A percentile compares a stretch with the other conserved stretches of the same genome.
Evolutionary conservation across 176 grass and related monocot genomes (phyloP).

Genomic region (Melocanna baccifera): DNA sequence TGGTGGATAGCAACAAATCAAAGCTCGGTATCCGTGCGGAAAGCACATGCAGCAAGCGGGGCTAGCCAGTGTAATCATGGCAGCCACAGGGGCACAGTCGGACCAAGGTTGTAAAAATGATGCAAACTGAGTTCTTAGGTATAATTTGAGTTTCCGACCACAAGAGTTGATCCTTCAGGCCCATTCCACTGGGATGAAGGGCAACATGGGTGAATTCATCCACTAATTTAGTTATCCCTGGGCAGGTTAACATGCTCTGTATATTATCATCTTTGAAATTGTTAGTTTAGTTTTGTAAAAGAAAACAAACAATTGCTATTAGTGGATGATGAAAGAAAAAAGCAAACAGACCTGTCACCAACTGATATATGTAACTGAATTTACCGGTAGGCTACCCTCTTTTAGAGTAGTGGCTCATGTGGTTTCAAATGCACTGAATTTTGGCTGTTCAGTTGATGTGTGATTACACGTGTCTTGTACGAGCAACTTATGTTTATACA

Average conservation of each 20-base stretch:
- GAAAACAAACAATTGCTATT: conserved; percentile 19
- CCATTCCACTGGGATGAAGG: not conserved
- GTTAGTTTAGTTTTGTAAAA: conserved; percentile 15
- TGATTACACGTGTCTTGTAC: not conserved
- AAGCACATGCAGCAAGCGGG: conserved; percentile 27
- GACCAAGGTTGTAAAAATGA: conserved; percentile 27
- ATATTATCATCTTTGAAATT: conserved; percentile 11
- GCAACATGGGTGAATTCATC: conserved; percentile 30
- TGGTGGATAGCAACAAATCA: conserved; percentile 56
- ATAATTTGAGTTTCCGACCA: conserved; percentile 39
- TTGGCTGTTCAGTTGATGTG: not conserved
- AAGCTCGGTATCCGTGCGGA: not conserved
- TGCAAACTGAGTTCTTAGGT: conserved; percentile 26
- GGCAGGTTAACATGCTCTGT: conserved; percentile 34
- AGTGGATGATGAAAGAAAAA: conserved; percentile 14
- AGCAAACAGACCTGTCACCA: not conserved
- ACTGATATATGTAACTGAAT: conserved; percentile 25
- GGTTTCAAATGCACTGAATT: conserved; percentile 11
- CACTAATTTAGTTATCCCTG: conserved; percentile 31
- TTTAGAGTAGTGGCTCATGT: conserved; percentile 24
- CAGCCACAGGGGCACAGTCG: conserved; percentile 16
- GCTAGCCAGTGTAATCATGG: conserved; percentile 41
- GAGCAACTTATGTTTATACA: conserved; percentile 18
- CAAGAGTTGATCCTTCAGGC: conserved; percentile 29
- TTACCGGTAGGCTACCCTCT: conserved; percentile 1